Conservation (phyloP, 2,329 filamentous ascomycete genomes). For the Mycosphaerella arachidis region DNA sequence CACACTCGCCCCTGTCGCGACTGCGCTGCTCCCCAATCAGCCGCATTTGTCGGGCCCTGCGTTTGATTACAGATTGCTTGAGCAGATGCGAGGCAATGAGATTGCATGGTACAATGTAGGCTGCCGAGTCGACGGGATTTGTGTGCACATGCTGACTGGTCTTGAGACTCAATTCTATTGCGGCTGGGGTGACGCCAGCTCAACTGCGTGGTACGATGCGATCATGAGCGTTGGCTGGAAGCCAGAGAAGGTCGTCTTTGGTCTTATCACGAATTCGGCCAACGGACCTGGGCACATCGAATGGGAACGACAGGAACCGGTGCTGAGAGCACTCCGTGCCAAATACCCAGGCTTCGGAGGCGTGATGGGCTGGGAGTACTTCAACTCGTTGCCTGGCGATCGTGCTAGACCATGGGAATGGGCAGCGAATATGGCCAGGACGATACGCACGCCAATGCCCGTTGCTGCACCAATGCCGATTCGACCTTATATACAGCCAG, state of each 20-base stretch:
- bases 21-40: constrained; percentile 57
- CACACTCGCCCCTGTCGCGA: constrained; percentile 76
- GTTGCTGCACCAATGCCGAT: constrained; percentile 28
- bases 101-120: constrained; percentile 74
- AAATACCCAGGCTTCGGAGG: constrained; percentile 71
- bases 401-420: constrained; percentile 66
- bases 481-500: constrained; percentile 26
- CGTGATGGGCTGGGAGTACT: constrained; percentile 95
- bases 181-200: constrained; percentile 69
- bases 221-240: constrained; percentile 64
- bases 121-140: background rate
- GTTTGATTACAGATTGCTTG: constrained; percentile 73
- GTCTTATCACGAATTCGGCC: constrained; percentile 70
- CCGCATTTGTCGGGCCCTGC: constrained; percentile 63
- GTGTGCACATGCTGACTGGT: background rate
- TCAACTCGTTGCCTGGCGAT: constrained; percentile 70
- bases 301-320: constrained; percentile 52
- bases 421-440: constrained; percentile 62
- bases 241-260: constrained; percentile 69
- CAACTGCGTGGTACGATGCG: constrained; percentile 48
- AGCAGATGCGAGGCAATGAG: constrained; percentile 59
- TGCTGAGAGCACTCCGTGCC: constrained; percentile 54
- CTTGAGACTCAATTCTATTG: constrained; percentile 75
- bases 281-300: constrained; percentile 60
- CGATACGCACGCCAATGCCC: constrained; percentile 34